phyloP scores from a whole-genome alignment of 805 yeast genomes.

The Candida insectalens region DNA sequence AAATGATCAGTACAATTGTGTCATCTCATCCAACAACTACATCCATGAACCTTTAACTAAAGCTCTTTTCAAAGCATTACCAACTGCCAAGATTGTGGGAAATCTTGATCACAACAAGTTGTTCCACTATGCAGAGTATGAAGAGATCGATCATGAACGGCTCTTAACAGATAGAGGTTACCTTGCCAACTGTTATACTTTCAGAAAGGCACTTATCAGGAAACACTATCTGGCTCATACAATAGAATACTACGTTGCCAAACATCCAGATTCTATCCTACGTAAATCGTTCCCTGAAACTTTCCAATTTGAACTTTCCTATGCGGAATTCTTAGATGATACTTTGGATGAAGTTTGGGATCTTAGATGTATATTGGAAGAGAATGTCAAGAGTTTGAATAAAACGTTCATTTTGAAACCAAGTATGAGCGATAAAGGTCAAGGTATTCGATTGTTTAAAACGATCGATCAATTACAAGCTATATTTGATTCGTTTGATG shows the following conservation, averaged over 20 bases:
- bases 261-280: constrained; percentile 62
- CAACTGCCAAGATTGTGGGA: too few species aligned
- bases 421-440: constrained; percentile 95
- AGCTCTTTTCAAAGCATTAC: too few species aligned
- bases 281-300: constrained; percentile 59
- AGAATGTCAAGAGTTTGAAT: constrained; percentile 24
- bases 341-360: constrained; percentile 89
- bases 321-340: constrained; percentile 93
- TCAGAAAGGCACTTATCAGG: constrained; percentile 83
- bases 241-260: constrained; percentile 61
- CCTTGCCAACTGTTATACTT: constrained; percentile 70
- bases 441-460: constrained; percentile 80
- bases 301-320: constrained; percentile 78
- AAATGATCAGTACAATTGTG: too few species aligned
- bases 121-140: constrained; percentile 86
- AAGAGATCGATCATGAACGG: constrained; percentile 71
- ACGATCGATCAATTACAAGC: constrained; percentile 72
- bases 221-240: constrained; percentile 87
- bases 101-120: too few species aligned
- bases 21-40: too few species aligned
- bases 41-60: too few species aligned
- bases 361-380: constrained; percentile 65
- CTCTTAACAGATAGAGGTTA: constrained; percentile 38
- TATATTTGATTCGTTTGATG: constrained; percentile 79
- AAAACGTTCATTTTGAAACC: constrained; percentile 89